Conservation (phyloP, 2,329 filamentous ascomycete species). For the Paecilomyces niveus region DNA sequence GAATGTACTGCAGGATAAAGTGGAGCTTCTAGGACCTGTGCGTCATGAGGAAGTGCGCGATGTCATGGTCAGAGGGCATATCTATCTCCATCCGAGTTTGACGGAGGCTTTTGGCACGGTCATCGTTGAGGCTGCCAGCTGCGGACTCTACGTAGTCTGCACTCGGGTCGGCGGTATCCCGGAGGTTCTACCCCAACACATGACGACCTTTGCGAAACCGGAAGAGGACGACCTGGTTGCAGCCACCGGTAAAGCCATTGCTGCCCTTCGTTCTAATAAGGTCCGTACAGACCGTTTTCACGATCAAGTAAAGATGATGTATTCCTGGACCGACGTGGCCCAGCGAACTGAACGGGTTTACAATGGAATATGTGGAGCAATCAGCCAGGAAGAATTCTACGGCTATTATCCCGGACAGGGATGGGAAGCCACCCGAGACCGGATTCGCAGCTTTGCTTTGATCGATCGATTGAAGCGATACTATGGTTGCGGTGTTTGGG, state of each 20-base stretch:
- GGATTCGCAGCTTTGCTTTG: constrained; percentile 78
- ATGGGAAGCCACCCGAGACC: constrained; percentile 64
- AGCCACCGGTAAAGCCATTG: constrained; percentile 84
- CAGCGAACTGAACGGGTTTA: constrained; percentile 92
- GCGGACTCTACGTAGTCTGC: constrained; percentile 92
- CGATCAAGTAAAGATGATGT: constrained; percentile 96
- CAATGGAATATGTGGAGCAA: constrained; percentile 80
- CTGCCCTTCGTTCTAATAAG: constrained; percentile 73
- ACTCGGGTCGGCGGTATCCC: constrained; percentile 95
- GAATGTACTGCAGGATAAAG: constrained; percentile 85
- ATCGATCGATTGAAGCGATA: constrained; percentile 94
- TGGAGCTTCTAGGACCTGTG: constrained; percentile 84
- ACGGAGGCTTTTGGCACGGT: constrained; percentile 98
- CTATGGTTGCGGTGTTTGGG: constrained; percentile 97
- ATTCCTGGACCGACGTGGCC: constrained; percentile 95
- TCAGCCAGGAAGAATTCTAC: constrained; percentile 82
- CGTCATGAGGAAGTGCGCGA: constrained; percentile 95
- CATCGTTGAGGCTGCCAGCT: constrained; percentile 93
- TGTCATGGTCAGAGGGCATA: constrained; percentile 94
- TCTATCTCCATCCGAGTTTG: constrained; percentile 89
- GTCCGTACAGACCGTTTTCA: constrained; percentile 92
- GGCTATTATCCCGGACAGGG: constrained; percentile 64
- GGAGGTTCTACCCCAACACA: constrained; percentile 88
- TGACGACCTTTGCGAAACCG: constrained; percentile 95
- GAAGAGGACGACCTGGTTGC: constrained; percentile 92